Conservation (phyloP, 306 rosid genomes). For the Vachellia pachyceras region DNA sequence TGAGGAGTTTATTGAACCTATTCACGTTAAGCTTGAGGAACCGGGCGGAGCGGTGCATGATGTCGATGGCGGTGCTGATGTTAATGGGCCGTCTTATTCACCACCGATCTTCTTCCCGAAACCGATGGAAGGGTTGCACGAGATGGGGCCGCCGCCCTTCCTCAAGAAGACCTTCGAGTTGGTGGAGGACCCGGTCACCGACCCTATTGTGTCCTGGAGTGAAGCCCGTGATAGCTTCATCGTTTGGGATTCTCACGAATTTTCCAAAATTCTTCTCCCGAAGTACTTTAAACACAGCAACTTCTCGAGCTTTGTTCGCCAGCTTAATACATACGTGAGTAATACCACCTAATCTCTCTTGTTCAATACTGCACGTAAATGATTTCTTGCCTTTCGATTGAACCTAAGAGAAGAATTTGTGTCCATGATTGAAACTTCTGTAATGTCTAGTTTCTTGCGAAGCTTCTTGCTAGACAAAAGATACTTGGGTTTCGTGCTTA, state of each 20-base stretch:
- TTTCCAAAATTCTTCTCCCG: constrained; percentile 74
- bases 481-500: not conserved
- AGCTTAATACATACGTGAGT: constrained; percentile 92
- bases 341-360: not conserved
- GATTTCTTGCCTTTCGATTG: not conserved
- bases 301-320: constrained; percentile 98
- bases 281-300: constrained; percentile 84
- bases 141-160: constrained; percentile 83
- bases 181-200: constrained; percentile 88
- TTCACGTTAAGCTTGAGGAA: constrained; percentile 52
- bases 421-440: not conserved
- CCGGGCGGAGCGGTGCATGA: constrained; percentile 16
- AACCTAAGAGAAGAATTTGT: not conserved
- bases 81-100: constrained; percentile 42
- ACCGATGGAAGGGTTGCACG: constrained; percentile 80
- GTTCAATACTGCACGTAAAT: not conserved
- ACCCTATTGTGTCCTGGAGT: constrained; percentile 86
- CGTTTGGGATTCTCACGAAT: constrained; percentile 85
- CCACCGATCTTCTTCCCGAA: constrained; percentile 48
- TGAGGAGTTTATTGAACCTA: constrained; percentile 7
- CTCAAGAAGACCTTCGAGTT: constrained; percentile 80
- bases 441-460: not conserved
- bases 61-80: not conserved
- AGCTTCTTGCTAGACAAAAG: not conserved
- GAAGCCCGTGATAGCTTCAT: constrained; percentile 64